phyloP scores from a whole-genome alignment of 2,329 filamentous ascomycete species.

The Rasamsonia emersonii region DNA sequence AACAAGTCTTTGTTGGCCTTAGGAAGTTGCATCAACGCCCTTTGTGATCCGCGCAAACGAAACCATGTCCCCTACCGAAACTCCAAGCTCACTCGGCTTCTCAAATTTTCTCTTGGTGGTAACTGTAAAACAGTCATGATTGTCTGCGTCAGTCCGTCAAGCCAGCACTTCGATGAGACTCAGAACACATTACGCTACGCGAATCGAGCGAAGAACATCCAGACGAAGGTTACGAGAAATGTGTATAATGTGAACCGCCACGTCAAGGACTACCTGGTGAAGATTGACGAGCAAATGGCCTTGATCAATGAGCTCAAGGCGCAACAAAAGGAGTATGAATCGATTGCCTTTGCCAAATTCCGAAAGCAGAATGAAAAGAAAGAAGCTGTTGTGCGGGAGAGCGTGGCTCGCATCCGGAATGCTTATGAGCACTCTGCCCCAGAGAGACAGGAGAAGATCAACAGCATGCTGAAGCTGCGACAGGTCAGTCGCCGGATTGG shows the following conservation, averaged over 20 bases:
- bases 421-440: slow-evolving; percentile 73
- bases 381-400: slow-evolving; percentile 66
- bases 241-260: slow-evolving; percentile 98
- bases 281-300: slow-evolving; percentile 98
- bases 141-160: slow-evolving; percentile 93
- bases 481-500: slow-evolving; percentile 77
- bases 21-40: slow-evolving; percentile 95
- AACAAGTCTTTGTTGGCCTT: slow-evolving; percentile 95
- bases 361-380: slow-evolving; percentile 83
- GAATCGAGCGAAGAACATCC: slow-evolving; percentile 97
- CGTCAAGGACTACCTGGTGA: slow-evolving; percentile 97
- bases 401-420: slow-evolving; percentile 65
- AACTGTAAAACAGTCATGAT: slow-evolving; percentile 99
- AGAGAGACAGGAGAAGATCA: slow-evolving; percentile 71
- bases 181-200: slow-evolving; percentile 97
- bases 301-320: slow-evolving; percentile 92
- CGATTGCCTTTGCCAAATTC: slow-evolving; percentile 75
- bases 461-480: slow-evolving; percentile 71
- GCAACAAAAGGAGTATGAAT: slow-evolving; percentile 83
- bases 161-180: slow-evolving; percentile 93
- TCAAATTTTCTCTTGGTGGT: slow-evolving; percentile 94
- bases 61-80: slow-evolving; percentile 97
- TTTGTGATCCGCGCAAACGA: slow-evolving; percentile 83
- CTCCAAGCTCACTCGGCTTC: slow-evolving; percentile 86
- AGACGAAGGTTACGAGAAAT: slow-evolving; percentile 98